Base-by-base conservation (phyloP, 2,329 filamentous ascomycete species). In the Fusarium sp. region DNA sequence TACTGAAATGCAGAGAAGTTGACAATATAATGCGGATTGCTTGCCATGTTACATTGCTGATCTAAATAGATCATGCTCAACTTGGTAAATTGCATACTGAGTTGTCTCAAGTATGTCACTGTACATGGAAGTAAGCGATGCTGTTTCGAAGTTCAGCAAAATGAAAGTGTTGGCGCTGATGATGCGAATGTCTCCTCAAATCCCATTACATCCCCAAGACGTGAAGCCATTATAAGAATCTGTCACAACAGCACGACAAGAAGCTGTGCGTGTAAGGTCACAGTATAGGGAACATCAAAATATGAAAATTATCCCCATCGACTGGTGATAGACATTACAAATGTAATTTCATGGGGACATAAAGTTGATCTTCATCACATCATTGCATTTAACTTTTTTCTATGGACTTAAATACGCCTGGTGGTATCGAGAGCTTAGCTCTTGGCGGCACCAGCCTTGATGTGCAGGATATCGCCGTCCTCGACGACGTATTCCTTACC, bases 401-500 rank as follows among this genome's bases (percentile, higher is more conserved):
- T 69, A 67, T 64, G 15, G 44, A 69, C 60, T 55, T 41, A 61
- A 60, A 67, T 49, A 63, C 58, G 36, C 35, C 44, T 66, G 22
- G 51, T 38, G 56, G 60, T 75, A 60, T 75, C 49, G 3, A n/a
- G 44, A 61, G 55, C 60, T 83, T 85, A 93, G 74, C 86, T 85
- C 88, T 95, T 95, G 77, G 93, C 93, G 59, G 93, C 93, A 85
- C 93, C 93, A 38, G 93, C 93, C 89, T 98, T 98, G 89, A 98
- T 95, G 79, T 98, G 90, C 77, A 98, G 82, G 77, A 92, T 91
- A 75, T 92, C 94, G 56, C 94, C 94, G 80, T 97, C 94, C 82
- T 95, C 91, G 17, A 96, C 91, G 11, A 96, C 90, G 83, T 99
- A 98, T 58, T 98, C 96, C 87, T 98, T 98, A 81, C 96, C 96